Conservation (phyloP, 176 grass and related monocot species). For the Carex littledalei region DNA sequence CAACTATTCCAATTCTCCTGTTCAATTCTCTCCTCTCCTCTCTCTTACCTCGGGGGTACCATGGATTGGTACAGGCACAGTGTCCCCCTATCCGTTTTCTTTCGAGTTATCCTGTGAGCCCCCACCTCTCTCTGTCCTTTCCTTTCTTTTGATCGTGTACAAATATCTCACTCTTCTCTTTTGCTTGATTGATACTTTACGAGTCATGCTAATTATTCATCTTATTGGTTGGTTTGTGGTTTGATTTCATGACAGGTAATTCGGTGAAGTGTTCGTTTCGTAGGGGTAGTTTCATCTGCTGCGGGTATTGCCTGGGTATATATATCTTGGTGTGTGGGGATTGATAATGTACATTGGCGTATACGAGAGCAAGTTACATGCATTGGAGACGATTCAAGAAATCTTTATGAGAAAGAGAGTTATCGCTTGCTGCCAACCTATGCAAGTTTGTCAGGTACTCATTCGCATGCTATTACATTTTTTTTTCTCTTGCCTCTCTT, state of each 20-base stretch:
- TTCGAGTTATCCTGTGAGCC: slow-evolving; percentile 33
- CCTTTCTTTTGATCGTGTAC: too few species aligned
- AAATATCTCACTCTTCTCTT: neutral
- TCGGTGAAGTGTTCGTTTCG: neutral
- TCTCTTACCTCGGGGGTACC: neutral
- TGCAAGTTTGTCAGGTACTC: slow-evolving; percentile 52
- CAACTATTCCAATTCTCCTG: slow-evolving; percentile 1
- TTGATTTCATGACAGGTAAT: slow-evolving; percentile 6
- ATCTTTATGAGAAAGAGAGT: slow-evolving; percentile 44
- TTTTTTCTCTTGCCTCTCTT: neutral
- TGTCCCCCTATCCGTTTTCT: slow-evolving; percentile 27
- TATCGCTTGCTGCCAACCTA: slow-evolving; percentile 41
- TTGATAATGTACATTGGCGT: slow-evolving; percentile 43
- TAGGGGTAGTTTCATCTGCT: neutral
- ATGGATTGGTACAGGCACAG: slow-evolving; percentile 38
- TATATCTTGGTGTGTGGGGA: neutral
- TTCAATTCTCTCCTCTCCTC: neutral
- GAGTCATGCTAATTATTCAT: neutral
- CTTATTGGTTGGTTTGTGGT: neutral
- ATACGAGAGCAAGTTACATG: slow-evolving; percentile 22
- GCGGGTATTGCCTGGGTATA: neutral
- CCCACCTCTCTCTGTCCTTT: neutral
- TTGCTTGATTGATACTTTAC: neutral
- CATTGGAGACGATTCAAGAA: slow-evolving; percentile 1
- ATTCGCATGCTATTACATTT: neutral